Percentiles rank a stretch among this genome's conserved stretches.
Evolutionary conservation across 345 rosid species (phyloP).

Genomic region (Aegle marmelos): DNA sequence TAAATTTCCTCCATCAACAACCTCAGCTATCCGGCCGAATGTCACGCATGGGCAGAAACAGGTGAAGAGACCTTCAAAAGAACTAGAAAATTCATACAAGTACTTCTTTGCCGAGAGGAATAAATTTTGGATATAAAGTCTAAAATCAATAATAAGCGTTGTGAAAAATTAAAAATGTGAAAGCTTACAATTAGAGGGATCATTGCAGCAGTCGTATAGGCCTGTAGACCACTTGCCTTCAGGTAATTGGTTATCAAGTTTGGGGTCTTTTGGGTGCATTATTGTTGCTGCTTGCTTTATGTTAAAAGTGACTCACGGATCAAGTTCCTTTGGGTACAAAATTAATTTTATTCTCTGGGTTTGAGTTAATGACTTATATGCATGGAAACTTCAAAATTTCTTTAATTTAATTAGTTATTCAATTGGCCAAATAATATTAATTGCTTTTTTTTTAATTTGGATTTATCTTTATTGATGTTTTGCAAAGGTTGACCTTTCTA

Average conservation of each 20-base stretch:
- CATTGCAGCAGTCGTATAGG: constrained; percentile 50
- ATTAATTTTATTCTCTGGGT: not conserved
- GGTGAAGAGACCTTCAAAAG: no score
- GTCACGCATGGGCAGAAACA: no score
- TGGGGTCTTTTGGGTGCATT: not conserved
- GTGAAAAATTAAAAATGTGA: no score
- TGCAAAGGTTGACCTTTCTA: not conserved
- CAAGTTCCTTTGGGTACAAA: not conserved
- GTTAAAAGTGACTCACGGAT: not conserved
- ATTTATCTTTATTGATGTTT: not conserved
- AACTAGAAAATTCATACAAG: no score
- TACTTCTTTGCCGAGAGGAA: no score
- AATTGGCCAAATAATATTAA: not conserved
- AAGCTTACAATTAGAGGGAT: no score
- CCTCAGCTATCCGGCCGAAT: no score
- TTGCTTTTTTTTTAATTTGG: no score
- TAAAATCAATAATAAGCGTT: no score
- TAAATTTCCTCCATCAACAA: no score
- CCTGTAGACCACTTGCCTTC: constrained; percentile 59
- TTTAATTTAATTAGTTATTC: not conserved
- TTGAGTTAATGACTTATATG: not conserved
- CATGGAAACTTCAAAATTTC: not conserved
- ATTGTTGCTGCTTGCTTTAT: not conserved
- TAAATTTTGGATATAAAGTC: no score
- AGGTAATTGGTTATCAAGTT: constrained; percentile 16